These are phyloP conservation scores for Ruellia speciosa DNA, from an alignment of 305 asterid species.

Conservation along the genomic window DNA sequence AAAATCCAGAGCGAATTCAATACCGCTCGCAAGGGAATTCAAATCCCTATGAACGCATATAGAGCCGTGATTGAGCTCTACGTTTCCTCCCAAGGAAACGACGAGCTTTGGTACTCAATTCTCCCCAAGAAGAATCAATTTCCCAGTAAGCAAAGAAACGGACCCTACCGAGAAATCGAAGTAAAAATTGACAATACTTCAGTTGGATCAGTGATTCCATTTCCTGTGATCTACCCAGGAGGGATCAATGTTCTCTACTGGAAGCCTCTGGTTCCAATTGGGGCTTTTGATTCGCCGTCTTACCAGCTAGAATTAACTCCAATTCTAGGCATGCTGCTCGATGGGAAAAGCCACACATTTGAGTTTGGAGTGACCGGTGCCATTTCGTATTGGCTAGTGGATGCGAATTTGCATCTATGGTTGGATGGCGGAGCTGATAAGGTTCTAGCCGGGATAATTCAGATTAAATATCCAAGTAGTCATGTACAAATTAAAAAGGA, in stretches of 20 bases:
- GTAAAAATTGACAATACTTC: constrained; percentile 26
- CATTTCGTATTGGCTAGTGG: constrained; percentile 45
- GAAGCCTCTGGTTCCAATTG: constrained; percentile 53
- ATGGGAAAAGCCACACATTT: constrained; percentile 29
- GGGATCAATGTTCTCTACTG: constrained; percentile 59
- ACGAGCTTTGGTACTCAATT: constrained; percentile 86
- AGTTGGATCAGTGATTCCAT: constrained; percentile 48
- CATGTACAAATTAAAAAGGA: neutral
- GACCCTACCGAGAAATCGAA: neutral
- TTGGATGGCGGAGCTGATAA: constrained; percentile 27
- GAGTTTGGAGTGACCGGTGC: constrained; percentile 34
- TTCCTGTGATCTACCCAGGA: constrained; percentile 52
- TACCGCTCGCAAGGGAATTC: constrained; percentile 27
- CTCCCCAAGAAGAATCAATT: constrained; percentile 34
- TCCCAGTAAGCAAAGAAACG: neutral
- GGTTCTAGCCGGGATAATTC: constrained; percentile 30
- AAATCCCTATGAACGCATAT: constrained; percentile 52
- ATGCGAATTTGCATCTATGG: constrained; percentile 56
- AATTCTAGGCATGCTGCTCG: constrained; percentile 34
- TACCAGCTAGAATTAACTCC: constrained; percentile 47
- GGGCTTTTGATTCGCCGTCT: constrained; percentile 55
- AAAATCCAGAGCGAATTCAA: constrained; percentile 44
- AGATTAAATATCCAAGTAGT: neutral
- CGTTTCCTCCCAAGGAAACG: constrained; percentile 65
- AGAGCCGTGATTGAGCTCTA: constrained; percentile 74